These are phyloP conservation scores for Aspergillus avenaceus DNA, from an alignment of 495 filamentous ascomycete genomes.

Conservation along the genomic window DNA sequence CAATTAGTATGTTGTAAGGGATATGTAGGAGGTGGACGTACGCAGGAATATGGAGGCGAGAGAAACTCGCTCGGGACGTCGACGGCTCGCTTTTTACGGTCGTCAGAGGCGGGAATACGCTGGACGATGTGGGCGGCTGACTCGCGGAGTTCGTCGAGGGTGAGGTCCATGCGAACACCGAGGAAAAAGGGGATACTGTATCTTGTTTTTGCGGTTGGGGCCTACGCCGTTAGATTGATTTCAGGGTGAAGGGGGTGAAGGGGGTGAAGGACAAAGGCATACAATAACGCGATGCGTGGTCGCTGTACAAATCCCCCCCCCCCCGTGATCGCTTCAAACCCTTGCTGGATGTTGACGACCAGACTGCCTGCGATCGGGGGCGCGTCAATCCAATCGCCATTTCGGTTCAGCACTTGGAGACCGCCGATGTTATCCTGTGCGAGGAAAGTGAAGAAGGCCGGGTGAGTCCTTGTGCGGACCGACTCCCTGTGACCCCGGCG, in stretches of 20 bases:
- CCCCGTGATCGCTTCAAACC: conserved; percentile 82
- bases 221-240: conserved; percentile 16
- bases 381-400: conserved; percentile 47
- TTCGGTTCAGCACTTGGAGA: conserved; percentile 47
- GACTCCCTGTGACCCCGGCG: conserved; percentile 66
- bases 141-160: conserved; percentile 51
- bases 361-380: conserved; percentile 43
- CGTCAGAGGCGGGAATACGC: conserved; percentile 30
- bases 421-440: conserved; percentile 52
- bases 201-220: conserved; percentile 46
- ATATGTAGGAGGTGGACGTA: conserved; percentile 17
- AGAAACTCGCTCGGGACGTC: conserved; percentile 43
- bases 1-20: no score
- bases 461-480: conserved; percentile 88
- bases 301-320: conserved; percentile 77
- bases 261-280: conserved; percentile 1
- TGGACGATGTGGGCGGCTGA: conserved; percentile 36
- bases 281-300: conserved; percentile 79
- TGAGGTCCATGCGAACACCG: conserved; percentile 75
- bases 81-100: conserved; percentile 34
- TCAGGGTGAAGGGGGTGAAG: background rate
- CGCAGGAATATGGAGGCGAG: conserved; percentile 37
- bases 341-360: conserved; percentile 69
- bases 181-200: conserved; percentile 91
- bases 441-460: conserved; percentile 54